Base-by-base conservation (phyloP, 208 protist species). In the Hexamita inflata region DNA sequence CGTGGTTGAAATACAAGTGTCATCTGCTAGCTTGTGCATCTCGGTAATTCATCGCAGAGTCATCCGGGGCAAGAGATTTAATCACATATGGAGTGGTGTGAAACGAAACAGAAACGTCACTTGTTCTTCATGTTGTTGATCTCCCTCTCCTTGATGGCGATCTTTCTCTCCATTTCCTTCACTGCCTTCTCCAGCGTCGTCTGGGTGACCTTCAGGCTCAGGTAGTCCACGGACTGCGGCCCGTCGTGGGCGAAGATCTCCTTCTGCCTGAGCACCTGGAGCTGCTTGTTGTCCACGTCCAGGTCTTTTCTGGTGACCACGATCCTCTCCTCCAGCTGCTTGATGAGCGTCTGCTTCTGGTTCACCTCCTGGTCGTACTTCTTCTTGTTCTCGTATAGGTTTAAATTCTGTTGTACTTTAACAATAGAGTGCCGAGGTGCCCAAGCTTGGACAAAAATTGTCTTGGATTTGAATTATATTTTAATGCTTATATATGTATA, bases 311-410 rank as follows among this genome's bases (percentile, higher is more conserved):
- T 15, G 9, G 30, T 42, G 15, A 45, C 9, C 2, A 24, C 38
- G 42, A 70, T 70, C 35, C 42, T n/a, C 11, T 29, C 64, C 26
- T 45, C 42, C 2, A 70, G 2, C 35, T 70, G 15, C 30, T 70
- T 38, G 7, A 45, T 70, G 4, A 19, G 30, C 4, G n/a, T 40
- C 15, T 38, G 35, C n/a, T 70, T 70, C 2, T 9, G 4, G n/a
- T 32, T 42, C 15, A 82, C 89, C 76, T 94, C 90, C 57, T 89
- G 86, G 58, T 86, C 84, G 58, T 93, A 82, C 59, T 78, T 81
- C 68, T 78, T 83, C 74, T 92, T 90, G 78, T 94, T 88, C 34
- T 77, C 74, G 0, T 79, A 86, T 34, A 93, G 66, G n/a, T 83
- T 85, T n/a, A n/a, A n/a, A n/a, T n/a, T n/a, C n/a, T n/a, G n/a